Conservation (phyloP, 2,329 filamentous ascomycete genomes). For the Penicillium olsonii region DNA sequence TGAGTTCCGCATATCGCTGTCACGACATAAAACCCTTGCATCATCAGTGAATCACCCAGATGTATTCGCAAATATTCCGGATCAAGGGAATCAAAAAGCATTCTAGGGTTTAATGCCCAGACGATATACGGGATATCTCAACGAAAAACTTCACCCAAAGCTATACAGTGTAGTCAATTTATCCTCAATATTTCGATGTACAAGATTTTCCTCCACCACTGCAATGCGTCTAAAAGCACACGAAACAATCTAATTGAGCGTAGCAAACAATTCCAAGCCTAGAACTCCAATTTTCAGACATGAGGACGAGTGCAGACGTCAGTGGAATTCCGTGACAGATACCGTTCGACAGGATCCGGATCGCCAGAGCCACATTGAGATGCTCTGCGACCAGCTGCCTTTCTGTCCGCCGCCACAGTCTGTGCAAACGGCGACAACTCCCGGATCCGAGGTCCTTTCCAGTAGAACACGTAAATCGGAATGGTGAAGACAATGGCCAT, state of each 20-base stretch:
- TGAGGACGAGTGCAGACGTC: background rate
- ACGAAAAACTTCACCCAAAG: too few relatives aligned
- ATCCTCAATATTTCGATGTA: background rate
- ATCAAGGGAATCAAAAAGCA: too few relatives aligned
- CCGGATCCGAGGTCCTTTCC: conserved; percentile 60
- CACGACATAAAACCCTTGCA: too few relatives aligned
- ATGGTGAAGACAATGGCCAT: conserved; percentile 63
- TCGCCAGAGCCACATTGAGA: conserved; percentile 30
- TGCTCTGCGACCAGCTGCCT: conserved; percentile 28
- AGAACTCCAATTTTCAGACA: background rate
- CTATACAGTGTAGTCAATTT: background rate
- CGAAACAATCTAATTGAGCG: too few relatives aligned
- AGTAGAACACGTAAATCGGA: conserved; percentile 68
- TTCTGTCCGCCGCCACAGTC: conserved; percentile 52
- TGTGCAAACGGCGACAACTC: conserved; percentile 64
- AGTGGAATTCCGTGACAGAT: conserved; percentile 16
- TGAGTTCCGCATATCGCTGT: too few relatives aligned
- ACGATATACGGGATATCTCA: too few relatives aligned
- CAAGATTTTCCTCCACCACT: background rate
- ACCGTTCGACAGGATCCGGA: conserved; percentile 26
- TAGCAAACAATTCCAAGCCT: background rate
- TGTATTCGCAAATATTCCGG: too few relatives aligned
- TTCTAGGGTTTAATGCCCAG: too few relatives aligned
- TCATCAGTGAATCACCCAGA: too few relatives aligned
- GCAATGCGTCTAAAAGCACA: too few relatives aligned